Percentiles rank a stretch among this genome's conserved stretches.
Conservation (phyloP, 148 eudicot genomes). For the Gaultheria prostrata region DNA sequence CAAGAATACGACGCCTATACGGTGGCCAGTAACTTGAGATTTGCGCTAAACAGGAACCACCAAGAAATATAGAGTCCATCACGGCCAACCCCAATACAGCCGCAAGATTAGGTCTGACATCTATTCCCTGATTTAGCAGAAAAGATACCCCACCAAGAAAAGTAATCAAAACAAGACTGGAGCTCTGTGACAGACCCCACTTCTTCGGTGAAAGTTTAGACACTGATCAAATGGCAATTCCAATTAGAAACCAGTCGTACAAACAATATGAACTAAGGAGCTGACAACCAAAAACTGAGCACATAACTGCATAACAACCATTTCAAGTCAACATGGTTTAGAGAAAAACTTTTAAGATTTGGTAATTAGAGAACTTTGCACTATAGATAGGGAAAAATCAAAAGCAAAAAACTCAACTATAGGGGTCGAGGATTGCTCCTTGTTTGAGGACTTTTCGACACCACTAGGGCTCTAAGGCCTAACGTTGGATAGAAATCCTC, state of each 20-base stretch:
- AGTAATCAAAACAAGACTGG: constrained; percentile 55
- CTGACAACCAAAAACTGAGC: neutral
- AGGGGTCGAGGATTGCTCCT: neutral
- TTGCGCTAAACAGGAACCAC: constrained; percentile 86
- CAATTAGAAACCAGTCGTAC: neutral
- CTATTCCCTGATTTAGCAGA: constrained; percentile 78
- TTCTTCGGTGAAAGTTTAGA: constrained; percentile 90
- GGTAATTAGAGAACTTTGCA: neutral
- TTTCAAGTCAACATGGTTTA: neutral
- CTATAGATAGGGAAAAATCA: neutral
- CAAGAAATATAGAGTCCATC: constrained; percentile 74
- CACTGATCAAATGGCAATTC: constrained; percentile 33
- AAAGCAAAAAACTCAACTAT: neutral
- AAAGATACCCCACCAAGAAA: constrained; percentile 69
- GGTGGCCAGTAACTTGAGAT: constrained; percentile 98
- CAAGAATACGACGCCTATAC: constrained; percentile 81
- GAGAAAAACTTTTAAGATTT: neutral
- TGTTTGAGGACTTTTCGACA: neutral
- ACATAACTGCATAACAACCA: neutral
- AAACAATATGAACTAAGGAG: neutral
- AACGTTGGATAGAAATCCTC: neutral
- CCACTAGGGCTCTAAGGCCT: neutral
- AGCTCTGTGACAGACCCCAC: constrained; percentile 83
- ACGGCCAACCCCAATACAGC: constrained; percentile 66
- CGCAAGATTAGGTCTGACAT: constrained; percentile 78